These are phyloP conservation scores for Penicillium simplicissimum DNA, from an alignment of 495 filamentous ascomycete genomes.

Conservation along the genomic window DNA sequence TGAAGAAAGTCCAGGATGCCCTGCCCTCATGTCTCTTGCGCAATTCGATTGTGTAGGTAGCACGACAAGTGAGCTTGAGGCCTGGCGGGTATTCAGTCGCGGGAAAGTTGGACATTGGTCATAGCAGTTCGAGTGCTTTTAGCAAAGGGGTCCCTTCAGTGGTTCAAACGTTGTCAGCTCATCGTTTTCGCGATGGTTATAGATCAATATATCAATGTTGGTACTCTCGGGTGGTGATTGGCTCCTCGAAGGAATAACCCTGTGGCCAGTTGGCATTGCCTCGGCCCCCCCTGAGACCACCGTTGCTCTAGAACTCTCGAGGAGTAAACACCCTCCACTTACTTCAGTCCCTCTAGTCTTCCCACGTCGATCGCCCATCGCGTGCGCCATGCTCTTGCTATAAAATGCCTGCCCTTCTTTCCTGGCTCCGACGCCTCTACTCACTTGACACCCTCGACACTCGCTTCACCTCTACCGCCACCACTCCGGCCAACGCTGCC, in stretches of 20 bases:
- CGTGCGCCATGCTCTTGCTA: constrained; percentile 35
- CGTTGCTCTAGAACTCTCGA: not conserved
- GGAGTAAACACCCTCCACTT: not conserved
- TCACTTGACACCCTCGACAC: constrained; percentile 92
- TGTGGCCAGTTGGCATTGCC: constrained; percentile 8
- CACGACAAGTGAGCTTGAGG: too few species aligned
- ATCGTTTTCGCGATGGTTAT: not conserved
- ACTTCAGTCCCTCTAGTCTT: constrained; percentile 12
- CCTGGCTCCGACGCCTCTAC: constrained; percentile 59
- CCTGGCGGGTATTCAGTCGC: too few species aligned
- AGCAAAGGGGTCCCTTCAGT: too few species aligned
- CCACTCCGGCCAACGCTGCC: constrained; percentile 59
- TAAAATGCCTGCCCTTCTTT: constrained; percentile 40
- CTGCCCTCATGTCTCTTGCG: too few species aligned
- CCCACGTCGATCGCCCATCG: constrained; percentile 3
- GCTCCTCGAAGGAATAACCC: not conserved
- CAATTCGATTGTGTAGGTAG: too few species aligned
- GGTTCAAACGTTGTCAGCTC: too few species aligned
- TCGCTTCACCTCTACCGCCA: constrained; percentile 75
- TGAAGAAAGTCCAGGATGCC: too few species aligned
- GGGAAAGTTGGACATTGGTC: too few species aligned
- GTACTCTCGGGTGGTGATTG: constrained; percentile 13
- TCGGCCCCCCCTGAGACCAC: constrained; percentile 12
- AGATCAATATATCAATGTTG: constrained; percentile 13
- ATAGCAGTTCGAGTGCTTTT: too few species aligned